Evolutionary conservation across 176 grass and related monocot genomes (phyloP), one percentile per base, ranked within the genome.

Genomic region (Zizania latifolia): DNA sequence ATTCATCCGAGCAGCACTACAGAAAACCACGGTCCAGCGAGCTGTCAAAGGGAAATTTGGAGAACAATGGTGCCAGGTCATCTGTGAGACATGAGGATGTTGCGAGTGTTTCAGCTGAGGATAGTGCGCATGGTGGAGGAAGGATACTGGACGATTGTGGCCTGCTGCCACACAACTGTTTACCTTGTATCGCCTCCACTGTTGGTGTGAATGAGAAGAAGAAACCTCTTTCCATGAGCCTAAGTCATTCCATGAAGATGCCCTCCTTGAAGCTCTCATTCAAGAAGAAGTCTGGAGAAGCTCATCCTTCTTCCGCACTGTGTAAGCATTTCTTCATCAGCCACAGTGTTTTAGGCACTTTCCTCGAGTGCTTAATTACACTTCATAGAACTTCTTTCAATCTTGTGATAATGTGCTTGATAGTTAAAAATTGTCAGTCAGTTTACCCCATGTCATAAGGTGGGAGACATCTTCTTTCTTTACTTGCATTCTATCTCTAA

Each of bases 181-280:
- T 99, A 24, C 92, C 96, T 30, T 99, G 96, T 55, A 86, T 99
- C 17, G 73, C 85, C 64, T 89, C 91, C 63, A 73, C 91, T 58
- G 79, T 84, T 58, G 37, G 84, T 0, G 80, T 87, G 14, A 81
- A 83, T 1, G 96, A 99, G 60, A 94, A 99, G 83, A 99, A 89
- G 72, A 94, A 80, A 27, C 56, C 56, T 28, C 58, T 93, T 59
- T 80, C 83, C 62, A 86, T 86, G 1, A 97, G 93, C 43, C 87
- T 90, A 3, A 87, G 87, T 46, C 90, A 89, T 70, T 93, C 90
- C 32, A 88, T 84, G 72, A 94, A 92, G 85, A 88, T 94, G 71
- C 84, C 91, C 35, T 86, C 92, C 26, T 73, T 99, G 79, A 94
- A 92, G 84, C 82, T 99, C 61, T 88, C 96, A 6, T 99, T 99